Base-by-base conservation (phyloP, 345 rosid genomes). In the Brassica juncea region DNA sequence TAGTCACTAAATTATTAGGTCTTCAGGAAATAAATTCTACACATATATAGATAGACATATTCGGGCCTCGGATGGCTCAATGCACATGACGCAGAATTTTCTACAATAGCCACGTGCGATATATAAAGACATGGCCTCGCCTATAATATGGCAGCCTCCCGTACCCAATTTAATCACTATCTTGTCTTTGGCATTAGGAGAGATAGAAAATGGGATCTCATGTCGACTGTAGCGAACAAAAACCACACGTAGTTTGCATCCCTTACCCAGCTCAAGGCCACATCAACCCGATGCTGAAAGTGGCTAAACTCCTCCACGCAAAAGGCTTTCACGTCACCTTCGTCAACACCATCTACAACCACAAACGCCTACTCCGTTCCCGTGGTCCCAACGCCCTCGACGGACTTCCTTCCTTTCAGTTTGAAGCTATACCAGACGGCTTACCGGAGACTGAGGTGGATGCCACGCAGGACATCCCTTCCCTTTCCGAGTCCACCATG, bases 241-340 rank as follows among this genome's bases (percentile, higher is more conserved):
- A 15, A 9, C 62, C 62, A 52, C 73, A 70, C 44, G 73, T 9
- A 30, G 73, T 70, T 15, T 70, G 62, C 8, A 60, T 70, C 15
- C 73, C 73, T 70, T 70, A 27, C 35, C 62, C 73, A 5, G 62
- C 73, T 52, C 73, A 70, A 30, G 73, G 73, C 25, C 73, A 69
- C 73, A 70, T 70, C 44, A 49, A 49, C 1, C 73, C 73, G 42
- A 70, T 70, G 73, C 4, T 70, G 10, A 70, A 70, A 15, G 73
- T 70, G 61, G 62, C 62, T 15, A 70, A 70, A 30, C 73, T 70
- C 39, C 44, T 70, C 61, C 61, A 70, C 15, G 62, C 73, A 7
- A 70, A 16, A 70, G 73, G 86, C 70, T 87, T 87, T 49, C 79
- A 85, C 19, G 73, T 87, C 47, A 87, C 84, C 32, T 86, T 86